Conservation (phyloP, 257 asterid species). For the Nicotiana obtusifolia region DNA sequence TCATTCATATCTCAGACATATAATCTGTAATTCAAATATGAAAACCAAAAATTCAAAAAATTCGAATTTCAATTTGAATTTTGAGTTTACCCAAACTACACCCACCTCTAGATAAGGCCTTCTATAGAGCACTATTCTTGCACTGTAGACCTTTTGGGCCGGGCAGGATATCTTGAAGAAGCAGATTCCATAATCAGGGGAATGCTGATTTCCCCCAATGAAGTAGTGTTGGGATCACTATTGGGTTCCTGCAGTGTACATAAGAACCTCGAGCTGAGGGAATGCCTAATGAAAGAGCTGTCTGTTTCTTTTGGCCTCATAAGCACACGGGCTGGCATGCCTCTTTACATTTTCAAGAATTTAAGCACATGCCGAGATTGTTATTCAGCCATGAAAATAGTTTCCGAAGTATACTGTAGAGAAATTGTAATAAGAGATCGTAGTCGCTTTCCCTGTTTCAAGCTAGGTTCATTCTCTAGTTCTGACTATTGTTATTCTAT, state of each 20-base stretch:
- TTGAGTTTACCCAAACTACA: no score
- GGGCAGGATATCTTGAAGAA: slow-evolving; percentile 63
- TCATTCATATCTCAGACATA: no score
- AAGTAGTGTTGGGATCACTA: slow-evolving; percentile 74
- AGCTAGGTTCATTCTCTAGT: slow-evolving; percentile 46
- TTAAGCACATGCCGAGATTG: slow-evolving; percentile 54
- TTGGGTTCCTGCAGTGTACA: slow-evolving; percentile 66
- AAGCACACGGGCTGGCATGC: slow-evolving; percentile 41
- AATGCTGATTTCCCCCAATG: slow-evolving; percentile 77
- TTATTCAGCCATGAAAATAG: slow-evolving; percentile 52
- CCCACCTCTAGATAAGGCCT: slow-evolving; percentile 26
- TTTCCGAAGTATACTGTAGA: slow-evolving; percentile 35
- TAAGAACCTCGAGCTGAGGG: slow-evolving; percentile 43
- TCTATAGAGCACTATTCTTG: slow-evolving; percentile 76
- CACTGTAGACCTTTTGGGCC: slow-evolving; percentile 67
- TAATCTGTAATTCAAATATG: no score
- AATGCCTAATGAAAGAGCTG: slow-evolving; percentile 40
- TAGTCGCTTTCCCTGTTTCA: slow-evolving; percentile 49
- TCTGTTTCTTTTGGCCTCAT: slow-evolving; percentile 52
- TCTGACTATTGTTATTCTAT: slow-evolving; percentile 22
- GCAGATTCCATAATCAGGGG: slow-evolving; percentile 50
- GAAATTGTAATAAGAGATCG: slow-evolving; percentile 58
- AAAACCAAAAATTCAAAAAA: no score
- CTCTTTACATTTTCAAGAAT: slow-evolving; percentile 52
- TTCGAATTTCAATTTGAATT: no score